Evolutionary conservation across 331 rosid genomes (phyloP).

Genomic region (Saraca asoca): DNA sequence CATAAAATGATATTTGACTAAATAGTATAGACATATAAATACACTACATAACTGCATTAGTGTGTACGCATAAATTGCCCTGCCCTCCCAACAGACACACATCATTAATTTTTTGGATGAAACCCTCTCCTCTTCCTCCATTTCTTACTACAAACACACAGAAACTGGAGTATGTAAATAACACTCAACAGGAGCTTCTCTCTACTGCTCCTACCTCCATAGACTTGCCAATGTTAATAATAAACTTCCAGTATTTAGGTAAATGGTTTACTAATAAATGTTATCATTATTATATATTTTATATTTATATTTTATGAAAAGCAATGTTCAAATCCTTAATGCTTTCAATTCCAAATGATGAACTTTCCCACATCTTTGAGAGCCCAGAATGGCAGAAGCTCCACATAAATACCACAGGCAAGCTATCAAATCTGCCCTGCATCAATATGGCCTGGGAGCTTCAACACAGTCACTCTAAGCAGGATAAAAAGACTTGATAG

Average conservation of each 20-base stretch:
- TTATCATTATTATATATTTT: too few relatives aligned
- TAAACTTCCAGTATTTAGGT: neutral
- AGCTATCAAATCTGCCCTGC: neutral
- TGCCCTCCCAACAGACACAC: neutral
- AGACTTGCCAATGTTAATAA: too few relatives aligned
- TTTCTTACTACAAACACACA: neutral
- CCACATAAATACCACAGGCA: neutral
- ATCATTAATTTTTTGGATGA: too few relatives aligned
- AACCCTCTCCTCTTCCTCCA: neutral
- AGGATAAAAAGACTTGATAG: neutral
- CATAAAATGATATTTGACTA: neutral
- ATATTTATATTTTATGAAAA: too few relatives aligned
- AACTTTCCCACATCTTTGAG: neutral
- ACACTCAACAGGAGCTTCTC: neutral
- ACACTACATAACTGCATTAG: neutral
- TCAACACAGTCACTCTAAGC: neutral
- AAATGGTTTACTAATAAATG: neutral
- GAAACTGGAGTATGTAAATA: neutral
- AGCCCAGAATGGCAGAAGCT: neutral
- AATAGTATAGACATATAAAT: neutral
- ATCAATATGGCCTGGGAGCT: neutral
- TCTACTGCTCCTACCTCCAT: too few relatives aligned
- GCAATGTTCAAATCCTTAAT: too few relatives aligned
- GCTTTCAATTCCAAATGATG: neutral
- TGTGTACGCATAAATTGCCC: too few relatives aligned